A percentile compares a stretch with the other conserved stretches of the same genome.
These are phyloP conservation scores for Pythium aristosporum DNA, from an alignment of 352 stramenopile genomes.

Conservation along the genomic window DNA sequence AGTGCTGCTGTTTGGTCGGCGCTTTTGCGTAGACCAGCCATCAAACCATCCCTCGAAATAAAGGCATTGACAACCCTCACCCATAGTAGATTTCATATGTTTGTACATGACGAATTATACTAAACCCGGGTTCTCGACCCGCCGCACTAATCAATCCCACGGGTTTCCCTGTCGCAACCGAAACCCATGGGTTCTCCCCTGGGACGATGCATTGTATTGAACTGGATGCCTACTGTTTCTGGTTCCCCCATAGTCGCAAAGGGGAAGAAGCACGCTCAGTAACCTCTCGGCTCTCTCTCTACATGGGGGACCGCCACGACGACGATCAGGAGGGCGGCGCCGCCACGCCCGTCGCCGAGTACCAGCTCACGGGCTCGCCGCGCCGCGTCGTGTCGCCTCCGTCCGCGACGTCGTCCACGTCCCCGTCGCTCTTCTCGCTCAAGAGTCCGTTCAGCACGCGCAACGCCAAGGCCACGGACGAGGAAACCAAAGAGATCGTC, in stretches of 20 bases:
- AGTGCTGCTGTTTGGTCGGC: background rate
- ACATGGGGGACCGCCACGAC: constrained; percentile 17
- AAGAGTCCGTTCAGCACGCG: constrained; percentile 15
- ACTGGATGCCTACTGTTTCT: background rate
- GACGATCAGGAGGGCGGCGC: constrained; percentile 13
- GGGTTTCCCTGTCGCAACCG: background rate
- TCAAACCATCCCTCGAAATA: constrained; percentile 5
- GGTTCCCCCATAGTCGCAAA: background rate
- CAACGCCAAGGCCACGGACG: constrained; percentile 4
- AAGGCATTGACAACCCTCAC: background rate
- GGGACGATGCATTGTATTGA: background rate
- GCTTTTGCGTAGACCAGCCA: background rate
- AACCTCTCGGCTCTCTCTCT: constrained; percentile 1
- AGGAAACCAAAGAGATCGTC: background rate
- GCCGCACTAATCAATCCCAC: background rate
- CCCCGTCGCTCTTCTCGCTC: constrained; percentile 11
- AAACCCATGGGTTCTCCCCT: background rate
- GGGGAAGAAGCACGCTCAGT: background rate
- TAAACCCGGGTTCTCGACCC: background rate
- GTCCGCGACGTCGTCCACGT: background rate
- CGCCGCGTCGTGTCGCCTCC: background rate
- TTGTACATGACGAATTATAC: background rate
- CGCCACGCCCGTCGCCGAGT: constrained; percentile 28
- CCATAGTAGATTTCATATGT: background rate
- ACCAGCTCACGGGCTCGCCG: constrained; percentile 28